Base-by-base conservation (phyloP, 1,284 basidiomycete genomes). In the Ustilago tritici region DNA sequence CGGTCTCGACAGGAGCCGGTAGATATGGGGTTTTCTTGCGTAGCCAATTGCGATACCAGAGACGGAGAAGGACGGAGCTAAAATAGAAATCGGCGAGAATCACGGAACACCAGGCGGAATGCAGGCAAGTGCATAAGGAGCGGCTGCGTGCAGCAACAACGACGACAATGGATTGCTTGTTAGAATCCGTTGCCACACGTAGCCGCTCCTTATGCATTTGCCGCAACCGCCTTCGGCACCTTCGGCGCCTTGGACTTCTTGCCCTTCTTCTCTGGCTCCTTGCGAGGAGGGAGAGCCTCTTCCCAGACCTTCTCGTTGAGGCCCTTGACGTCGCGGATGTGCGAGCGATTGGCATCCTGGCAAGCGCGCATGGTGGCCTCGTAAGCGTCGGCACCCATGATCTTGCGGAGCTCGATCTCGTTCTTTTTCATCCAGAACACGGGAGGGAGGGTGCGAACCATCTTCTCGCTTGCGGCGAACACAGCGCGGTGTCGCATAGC, bases 341-440 rank as follows among this genome's bases (percentile, higher is more conserved):
- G 79, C 58, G 75, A 63, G 65, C 79, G 76, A 55, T 57, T 55
- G 32, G 56, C 32, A 31, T 81, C 78, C 56, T 80, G 56, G 35
- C 77, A 75, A 34, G 81, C 82, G 53, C 63, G 72, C 66, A 77
- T 60, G 61, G 80, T 81, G 28, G 79, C 70, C 59, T 82, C 80
- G 71, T 70, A 82, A 47, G 72, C 81, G 56, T 81, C 77, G n/a
- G 49, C 54, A 31, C 77, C 78, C 41, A 84, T 57, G 68, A 82
- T 84, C 73, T 79, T 81, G 50, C 66, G 64, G 23, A 84, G 77
- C 68, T 76, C 70, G 43, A 76, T 79, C 60, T 67, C 70, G 70
- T 84, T 82, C 66, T 80, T 78, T 74, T 80, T 82, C 76, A 82
- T 72, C 82, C 82, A 84, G 73, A 77, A 82, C 61, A 71, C 70